phyloP scores from a whole-genome alignment of 2,329 filamentous ascomycete species.

The Fusarium oligoseptatum region DNA sequence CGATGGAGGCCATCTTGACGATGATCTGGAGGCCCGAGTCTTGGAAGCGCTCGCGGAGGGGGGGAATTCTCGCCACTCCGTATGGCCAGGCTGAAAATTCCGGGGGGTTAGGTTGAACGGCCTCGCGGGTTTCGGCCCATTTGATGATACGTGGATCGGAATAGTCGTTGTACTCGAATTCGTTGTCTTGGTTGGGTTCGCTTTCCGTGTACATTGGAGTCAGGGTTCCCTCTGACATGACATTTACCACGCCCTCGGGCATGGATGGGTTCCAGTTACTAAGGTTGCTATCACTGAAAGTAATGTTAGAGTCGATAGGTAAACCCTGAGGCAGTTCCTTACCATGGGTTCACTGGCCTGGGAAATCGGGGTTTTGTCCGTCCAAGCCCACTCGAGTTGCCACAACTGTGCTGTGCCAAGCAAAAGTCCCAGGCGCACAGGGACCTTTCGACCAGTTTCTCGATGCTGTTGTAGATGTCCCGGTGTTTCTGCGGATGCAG shows the following conservation, averaged over 20 bases:
- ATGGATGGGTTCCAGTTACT: background rate
- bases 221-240: background rate
- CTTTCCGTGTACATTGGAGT: background rate
- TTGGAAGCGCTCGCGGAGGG: constrained; percentile 18
- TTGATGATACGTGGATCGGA: background rate
- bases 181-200: background rate
- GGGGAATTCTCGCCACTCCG: background rate
- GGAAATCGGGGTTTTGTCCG: background rate
- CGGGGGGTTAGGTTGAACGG: background rate
- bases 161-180: background rate
- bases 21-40: constrained; percentile 64
- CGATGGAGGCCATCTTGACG: constrained; percentile 64
- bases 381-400: background rate
- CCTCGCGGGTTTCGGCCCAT: background rate
- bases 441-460: background rate
- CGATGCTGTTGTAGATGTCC: background rate
- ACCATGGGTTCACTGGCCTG: background rate
- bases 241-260: background rate
- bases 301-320: too few species aligned
- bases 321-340: background rate
- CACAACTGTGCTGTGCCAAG: background rate
- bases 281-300: background rate
- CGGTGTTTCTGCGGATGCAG: background rate
- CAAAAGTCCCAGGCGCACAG: background rate
- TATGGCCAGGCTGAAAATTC: background rate